These are phyloP conservation scores for Colletotrichum salicis DNA, from an alignment of 2,329 filamentous ascomycete genomes.

Conservation along the genomic window DNA sequence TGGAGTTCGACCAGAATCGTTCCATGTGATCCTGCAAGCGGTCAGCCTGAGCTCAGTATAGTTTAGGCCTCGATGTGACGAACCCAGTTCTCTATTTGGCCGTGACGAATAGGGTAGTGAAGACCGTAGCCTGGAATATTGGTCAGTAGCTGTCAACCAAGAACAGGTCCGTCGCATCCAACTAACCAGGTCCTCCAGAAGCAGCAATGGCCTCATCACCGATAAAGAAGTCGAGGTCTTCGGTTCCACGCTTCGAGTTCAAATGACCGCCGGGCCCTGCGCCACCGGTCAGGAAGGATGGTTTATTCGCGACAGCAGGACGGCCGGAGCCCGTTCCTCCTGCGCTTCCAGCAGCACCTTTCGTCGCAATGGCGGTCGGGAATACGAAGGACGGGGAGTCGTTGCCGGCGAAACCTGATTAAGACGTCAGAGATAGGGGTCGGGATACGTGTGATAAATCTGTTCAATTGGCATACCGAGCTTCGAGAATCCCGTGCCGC, in stretches of 20 bases:
- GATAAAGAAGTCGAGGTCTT: conserved; percentile 98
- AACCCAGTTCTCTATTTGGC: conserved; percentile 99
- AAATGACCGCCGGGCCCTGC: conserved; percentile 85
- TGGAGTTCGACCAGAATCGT: conserved; percentile 99
- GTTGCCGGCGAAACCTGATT: conserved; percentile 94
- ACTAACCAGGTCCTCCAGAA: conserved; percentile 80
- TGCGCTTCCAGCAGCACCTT: conserved; percentile 76
- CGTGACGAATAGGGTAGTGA: conserved; percentile 97
- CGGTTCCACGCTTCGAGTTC: conserved; percentile 91
- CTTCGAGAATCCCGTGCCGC: conserved; percentile 99
- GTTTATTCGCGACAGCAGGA: conserved; percentile 92
- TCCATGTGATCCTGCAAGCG: conserved; percentile 90
- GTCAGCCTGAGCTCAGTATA: conserved; percentile 41
- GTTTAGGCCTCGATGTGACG: conserved; percentile 39
- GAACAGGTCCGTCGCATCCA: conserved; percentile 11
- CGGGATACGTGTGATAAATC: conserved; percentile 16
- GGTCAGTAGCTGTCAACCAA: conserved; percentile 38
- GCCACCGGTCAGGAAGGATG: conserved; percentile 91
- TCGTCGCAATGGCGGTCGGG: conserved; percentile 97
- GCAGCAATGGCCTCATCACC: conserved; percentile 94
- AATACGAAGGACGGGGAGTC: conserved; percentile 99
- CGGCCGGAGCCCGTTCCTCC: conserved; percentile 86
- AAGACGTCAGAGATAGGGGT: conserved; percentile 41
- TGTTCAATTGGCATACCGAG: conserved; percentile 73
- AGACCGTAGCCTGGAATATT: conserved; percentile 80